Evolutionary conservation across 495 filamentous ascomycete genomes (phyloP).

Genomic region (Neurospora pannonica): DNA sequence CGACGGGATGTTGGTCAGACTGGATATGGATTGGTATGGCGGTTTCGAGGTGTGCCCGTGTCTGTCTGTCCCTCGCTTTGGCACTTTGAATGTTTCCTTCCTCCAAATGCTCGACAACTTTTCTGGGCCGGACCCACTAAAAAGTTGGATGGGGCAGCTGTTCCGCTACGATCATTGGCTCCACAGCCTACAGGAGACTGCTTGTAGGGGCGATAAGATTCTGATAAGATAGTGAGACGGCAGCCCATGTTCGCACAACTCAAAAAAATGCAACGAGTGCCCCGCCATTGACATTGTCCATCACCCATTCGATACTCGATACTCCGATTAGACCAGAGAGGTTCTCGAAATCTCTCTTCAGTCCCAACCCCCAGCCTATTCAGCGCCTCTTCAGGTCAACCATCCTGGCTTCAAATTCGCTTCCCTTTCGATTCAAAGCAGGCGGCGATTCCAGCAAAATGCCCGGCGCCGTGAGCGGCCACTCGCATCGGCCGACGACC

Average conservation of each 20-base stretch:
- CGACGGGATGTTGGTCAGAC: not conserved
- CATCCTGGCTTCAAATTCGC: conserved; percentile 20
- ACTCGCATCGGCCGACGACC: conserved; percentile 87
- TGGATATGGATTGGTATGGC: not conserved
- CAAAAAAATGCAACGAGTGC: conserved; percentile 17
- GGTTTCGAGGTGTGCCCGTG: not conserved
- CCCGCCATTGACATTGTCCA: conserved; percentile 15
- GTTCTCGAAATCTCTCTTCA: conserved; percentile 11
- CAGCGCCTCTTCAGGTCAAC: not conserved
- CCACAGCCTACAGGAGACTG: not conserved
- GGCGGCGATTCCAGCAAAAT: conserved; percentile 55
- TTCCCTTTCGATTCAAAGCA: conserved; percentile 83
- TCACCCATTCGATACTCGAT: not conserved
- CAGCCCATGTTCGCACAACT: conserved; percentile 11
- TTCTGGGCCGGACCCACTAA: conserved; percentile 17
- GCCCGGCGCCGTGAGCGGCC: conserved; percentile 46
- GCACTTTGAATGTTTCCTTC: not conserved
- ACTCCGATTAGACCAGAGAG: not conserved
- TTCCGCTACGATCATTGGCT: conserved; percentile 9
- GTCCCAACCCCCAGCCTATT: not conserved
- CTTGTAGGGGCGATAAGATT: too few species aligned
- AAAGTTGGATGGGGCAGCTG: conserved; percentile 9
- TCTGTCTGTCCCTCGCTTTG: not conserved
- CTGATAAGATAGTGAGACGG: conserved; percentile 18
- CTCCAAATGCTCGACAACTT: conserved; percentile 3